phyloP scores from a whole-genome alignment of 2,329 filamentous ascomycete genomes.

The Fusarium abutilonis region DNA sequence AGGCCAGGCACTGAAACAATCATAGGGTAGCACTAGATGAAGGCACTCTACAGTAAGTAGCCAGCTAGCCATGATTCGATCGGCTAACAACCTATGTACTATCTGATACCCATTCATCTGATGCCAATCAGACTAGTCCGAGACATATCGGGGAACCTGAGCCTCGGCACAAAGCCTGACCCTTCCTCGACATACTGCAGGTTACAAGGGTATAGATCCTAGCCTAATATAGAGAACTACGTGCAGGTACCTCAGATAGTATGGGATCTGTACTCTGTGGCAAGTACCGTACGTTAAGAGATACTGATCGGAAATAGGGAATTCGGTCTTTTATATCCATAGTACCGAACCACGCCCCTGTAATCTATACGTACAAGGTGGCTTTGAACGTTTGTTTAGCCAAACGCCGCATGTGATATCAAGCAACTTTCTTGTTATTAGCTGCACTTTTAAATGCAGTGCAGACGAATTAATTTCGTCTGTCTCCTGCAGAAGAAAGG shows the following conservation, averaged over 20 bases:
- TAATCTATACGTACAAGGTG: neutral
- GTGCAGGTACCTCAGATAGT: neutral
- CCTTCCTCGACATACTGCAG: neutral
- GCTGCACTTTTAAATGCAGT: slow-evolving; percentile 28
- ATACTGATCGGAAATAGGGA: too few species aligned
- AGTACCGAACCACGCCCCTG: too few species aligned
- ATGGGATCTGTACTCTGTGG: neutral
- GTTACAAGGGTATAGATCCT: neutral
- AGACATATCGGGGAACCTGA: slow-evolving; percentile 14
- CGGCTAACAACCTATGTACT: slow-evolving; percentile 9
- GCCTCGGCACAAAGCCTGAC: slow-evolving; percentile 34
- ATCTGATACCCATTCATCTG: slow-evolving; percentile 17
- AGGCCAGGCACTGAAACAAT: neutral
- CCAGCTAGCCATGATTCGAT: neutral
- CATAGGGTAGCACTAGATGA: neutral
- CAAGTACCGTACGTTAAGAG: neutral
- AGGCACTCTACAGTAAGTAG: neutral
- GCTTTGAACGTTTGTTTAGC: slow-evolving; percentile 4
- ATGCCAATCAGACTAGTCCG: neutral
- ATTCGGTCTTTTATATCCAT: too few species aligned
- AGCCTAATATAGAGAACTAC: neutral
- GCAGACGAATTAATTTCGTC: slow-evolving; percentile 22
- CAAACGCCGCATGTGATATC: slow-evolving; percentile 33
- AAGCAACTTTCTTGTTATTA: slow-evolving; percentile 21
- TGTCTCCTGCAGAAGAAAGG: slow-evolving; percentile 24